These are phyloP conservation scores for Pleurotus platypus DNA, from an alignment of 768 basidiomycete species.

Conservation along the genomic window DNA sequence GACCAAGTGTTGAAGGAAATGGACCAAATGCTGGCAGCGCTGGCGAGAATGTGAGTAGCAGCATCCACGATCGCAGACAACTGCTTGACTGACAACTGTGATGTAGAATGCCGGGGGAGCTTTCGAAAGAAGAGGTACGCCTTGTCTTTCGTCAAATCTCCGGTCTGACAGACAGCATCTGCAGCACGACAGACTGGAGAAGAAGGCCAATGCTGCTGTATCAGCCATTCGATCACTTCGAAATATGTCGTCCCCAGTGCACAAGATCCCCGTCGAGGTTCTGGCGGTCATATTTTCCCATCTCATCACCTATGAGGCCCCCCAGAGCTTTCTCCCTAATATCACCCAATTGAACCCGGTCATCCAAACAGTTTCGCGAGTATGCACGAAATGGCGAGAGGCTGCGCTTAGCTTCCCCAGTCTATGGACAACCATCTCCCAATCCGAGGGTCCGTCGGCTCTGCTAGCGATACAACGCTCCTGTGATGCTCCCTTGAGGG, in stretches of 20 bases:
- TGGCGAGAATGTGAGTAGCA: neutral
- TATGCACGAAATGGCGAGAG: slow-evolving; percentile 4
- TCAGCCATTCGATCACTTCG: slow-evolving; percentile 3
- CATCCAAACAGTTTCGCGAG: neutral
- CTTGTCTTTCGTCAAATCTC: neutral
- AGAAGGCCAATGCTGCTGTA: slow-evolving; percentile 3
- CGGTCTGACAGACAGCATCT: too few relatives aligned
- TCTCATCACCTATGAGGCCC: neutral
- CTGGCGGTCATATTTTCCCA: neutral
- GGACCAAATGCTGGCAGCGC: neutral
- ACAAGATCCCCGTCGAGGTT: slow-evolving; percentile 5
- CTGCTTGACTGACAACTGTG: neutral
- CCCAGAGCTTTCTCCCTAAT: neutral
- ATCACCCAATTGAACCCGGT: neutral
- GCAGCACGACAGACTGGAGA: slow-evolving; percentile 1
- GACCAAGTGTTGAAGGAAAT: neutral
- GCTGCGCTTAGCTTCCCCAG: neutral
- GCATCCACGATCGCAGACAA: neutral
- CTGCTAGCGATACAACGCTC: neutral
- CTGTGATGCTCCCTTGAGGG: neutral
- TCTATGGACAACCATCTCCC: neutral
- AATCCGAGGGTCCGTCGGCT: neutral
- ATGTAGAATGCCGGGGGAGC: neutral
- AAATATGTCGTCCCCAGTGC: slow-evolving; percentile 4
- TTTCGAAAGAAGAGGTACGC: neutral